Evolutionary conservation across 129 eudicot species (phyloP), one percentile per base, ranked within the genome.

Genomic region (Sambucus nigra): DNA sequence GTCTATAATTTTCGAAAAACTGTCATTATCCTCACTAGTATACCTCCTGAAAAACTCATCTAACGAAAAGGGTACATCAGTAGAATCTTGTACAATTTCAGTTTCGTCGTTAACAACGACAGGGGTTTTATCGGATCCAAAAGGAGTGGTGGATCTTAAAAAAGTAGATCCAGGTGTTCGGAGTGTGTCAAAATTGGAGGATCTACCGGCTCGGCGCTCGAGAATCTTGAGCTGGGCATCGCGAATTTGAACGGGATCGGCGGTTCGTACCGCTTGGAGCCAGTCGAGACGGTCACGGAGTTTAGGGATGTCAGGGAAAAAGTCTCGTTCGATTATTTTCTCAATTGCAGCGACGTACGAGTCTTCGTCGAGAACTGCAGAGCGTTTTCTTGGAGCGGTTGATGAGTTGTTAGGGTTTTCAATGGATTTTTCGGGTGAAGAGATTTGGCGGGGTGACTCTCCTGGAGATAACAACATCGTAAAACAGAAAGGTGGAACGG

Each of bases 251-350:
- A 89, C 69, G 5, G 97, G 97, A 20, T 89, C 97, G 47, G 78
- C 80, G 59, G 80, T 64, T 16, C 93, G 82, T 3, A 79, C 76
- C 2, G 97, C 97, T 46, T 84, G 80, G 3, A 89, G 77, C 97
- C 93, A 89, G 25, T 89, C 97, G 53, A 89, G 80, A 17, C 97
- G 97, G 66, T 89, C 97, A 0, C 88, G 80, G 31, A 89, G 95
- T 73, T 84, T 84, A 5, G 95, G 95, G 19, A 89, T 79, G 29
- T 89, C 97, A 0, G 97, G 97, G 73, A 89, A 89, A 79, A 67
- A 89, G 53, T 89, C 97, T 0, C 97, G 88, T 69, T 89, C 95
- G 47, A 89, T 81, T 10, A 89, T 89, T 47, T 79, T 89, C 69
- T 89, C 97, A 22, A 89, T 84, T 9, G 97, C 83, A 2, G 97